A percentile compares a stretch with the other conserved stretches of the same genome.
These are phyloP conservation scores for Aristolochia contorta DNA, from an alignment of 164 flowering plant genomes.

Conservation along the genomic window DNA sequence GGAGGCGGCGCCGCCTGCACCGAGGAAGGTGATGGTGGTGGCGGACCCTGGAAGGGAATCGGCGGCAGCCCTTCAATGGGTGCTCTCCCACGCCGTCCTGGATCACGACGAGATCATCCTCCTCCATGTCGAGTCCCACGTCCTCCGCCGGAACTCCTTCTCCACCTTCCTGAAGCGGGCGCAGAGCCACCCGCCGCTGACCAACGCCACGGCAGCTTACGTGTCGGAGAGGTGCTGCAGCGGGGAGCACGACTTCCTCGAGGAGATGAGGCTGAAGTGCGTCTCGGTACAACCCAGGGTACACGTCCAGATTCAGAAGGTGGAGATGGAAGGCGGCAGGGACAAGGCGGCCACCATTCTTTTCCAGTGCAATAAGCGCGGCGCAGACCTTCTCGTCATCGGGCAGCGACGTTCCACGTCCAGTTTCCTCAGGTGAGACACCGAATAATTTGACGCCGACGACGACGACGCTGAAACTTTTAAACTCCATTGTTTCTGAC, in stretches of 20 bases:
- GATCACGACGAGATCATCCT: slow-evolving; percentile 57
- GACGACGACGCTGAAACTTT: too few relatives aligned
- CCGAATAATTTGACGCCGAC: neutral
- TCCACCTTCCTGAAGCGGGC: slow-evolving; percentile 32
- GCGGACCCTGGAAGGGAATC: slow-evolving; percentile 64
- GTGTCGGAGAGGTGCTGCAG: neutral
- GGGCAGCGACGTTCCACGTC: slow-evolving; percentile 54
- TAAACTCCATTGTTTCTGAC: too few relatives aligned
- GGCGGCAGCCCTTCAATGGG: slow-evolving; percentile 53
- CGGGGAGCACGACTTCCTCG: slow-evolving; percentile 37
- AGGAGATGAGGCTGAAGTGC: slow-evolving; percentile 43
- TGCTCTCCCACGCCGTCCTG: slow-evolving; percentile 46
- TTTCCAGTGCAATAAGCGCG: slow-evolving; percentile 13
- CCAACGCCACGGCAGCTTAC: neutral
- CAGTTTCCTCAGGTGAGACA: slow-evolving; percentile 47
- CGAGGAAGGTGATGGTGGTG: slow-evolving; percentile 20
- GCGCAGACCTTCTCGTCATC: slow-evolving; percentile 45
- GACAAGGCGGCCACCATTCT: slow-evolving; percentile 46
- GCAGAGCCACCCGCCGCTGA: neutral
- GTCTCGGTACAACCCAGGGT: slow-evolving; percentile 33
- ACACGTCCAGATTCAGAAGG: slow-evolving; percentile 31
- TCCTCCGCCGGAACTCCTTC: slow-evolving; percentile 32
- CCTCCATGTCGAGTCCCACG: slow-evolving; percentile 33
- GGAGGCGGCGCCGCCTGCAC: slow-evolving; percentile 3
- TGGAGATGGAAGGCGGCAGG: slow-evolving; percentile 38